Conservation (phyloP, 345 rosid species). For the Hirschfeldia incana region DNA sequence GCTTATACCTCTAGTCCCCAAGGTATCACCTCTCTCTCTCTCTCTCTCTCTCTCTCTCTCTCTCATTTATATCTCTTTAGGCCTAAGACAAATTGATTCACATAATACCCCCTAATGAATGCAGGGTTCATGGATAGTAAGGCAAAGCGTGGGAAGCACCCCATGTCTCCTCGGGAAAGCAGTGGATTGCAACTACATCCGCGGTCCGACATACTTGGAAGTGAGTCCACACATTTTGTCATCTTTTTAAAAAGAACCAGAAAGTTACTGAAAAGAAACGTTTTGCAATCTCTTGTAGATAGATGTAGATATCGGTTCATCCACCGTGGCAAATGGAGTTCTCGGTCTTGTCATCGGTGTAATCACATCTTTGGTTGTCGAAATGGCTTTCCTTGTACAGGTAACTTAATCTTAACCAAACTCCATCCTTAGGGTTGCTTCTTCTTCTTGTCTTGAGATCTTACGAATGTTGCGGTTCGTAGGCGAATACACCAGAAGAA, state of each 20-base stretch:
- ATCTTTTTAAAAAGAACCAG: background rate
- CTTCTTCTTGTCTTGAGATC: slow-evolving; percentile 17
- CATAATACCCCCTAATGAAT: background rate
- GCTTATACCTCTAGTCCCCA: slow-evolving; percentile 95
- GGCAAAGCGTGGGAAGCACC: slow-evolving; percentile 98
- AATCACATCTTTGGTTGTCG: slow-evolving; percentile 86
- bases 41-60: background rate
- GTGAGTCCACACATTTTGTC: slow-evolving; percentile 40
- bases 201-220: slow-evolving; percentile 80
- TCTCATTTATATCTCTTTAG: background rate
- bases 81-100: background rate
- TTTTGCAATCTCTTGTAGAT: slow-evolving; percentile 46
- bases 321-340: slow-evolving; percentile 83
- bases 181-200: slow-evolving; percentile 93
- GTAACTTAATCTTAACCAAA: slow-evolving; percentile 21
- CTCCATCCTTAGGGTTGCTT: background rate
- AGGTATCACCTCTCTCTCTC: slow-evolving; percentile 48
- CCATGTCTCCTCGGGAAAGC: slow-evolving; percentile 97
- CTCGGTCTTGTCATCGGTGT: slow-evolving; percentile 92
- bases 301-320: slow-evolving; percentile 96
- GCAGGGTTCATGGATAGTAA: slow-evolving; percentile 99
- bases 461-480: background rate
- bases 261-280: background rate
- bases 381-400: slow-evolving; percentile 99
- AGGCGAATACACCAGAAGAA: slow-evolving; percentile 89